These are phyloP conservation scores for Sphaerosporella brunnea DNA, from an alignment of 495 filamentous ascomycete species.

Conservation along the genomic window DNA sequence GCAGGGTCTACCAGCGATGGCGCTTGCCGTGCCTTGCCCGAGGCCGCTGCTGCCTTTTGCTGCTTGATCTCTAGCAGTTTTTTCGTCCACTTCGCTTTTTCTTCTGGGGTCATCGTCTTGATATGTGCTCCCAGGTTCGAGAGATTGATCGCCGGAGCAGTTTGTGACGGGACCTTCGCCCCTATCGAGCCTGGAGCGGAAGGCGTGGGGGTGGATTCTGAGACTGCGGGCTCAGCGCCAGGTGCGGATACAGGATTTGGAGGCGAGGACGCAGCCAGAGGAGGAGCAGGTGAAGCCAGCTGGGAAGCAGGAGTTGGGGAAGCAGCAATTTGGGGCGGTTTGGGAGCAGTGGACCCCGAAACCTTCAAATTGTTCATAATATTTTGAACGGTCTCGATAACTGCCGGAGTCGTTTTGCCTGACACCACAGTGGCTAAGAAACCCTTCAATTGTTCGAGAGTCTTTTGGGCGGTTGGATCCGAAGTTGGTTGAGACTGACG, in stretches of 20 bases:
- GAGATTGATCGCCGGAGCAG: neutral
- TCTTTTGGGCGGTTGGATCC: neutral
- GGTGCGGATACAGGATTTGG: neutral
- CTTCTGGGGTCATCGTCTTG: conserved; percentile 4
- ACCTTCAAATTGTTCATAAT: neutral
- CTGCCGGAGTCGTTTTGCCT: neutral
- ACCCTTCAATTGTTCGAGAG: neutral
- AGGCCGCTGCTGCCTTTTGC: neutral
- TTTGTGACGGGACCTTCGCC: neutral
- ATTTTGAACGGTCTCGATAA: neutral
- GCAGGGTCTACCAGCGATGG: neutral
- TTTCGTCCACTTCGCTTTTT: neutral
- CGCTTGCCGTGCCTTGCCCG: neutral
- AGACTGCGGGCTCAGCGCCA: neutral
- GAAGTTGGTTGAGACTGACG: neutral
- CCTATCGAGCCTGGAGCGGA: no score
- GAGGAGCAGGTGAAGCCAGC: neutral
- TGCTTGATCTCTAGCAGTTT: conserved; percentile 1
- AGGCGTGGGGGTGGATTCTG: neutral
- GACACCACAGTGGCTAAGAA: neutral
- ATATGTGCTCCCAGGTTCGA: neutral
- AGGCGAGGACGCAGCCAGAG: neutral
- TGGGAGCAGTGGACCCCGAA: neutral
- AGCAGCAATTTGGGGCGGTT: neutral
- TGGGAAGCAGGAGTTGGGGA: neutral